Conservation (phyloP, 2,329 filamentous ascomycete species). For the Aspergillus caelatus region DNA sequence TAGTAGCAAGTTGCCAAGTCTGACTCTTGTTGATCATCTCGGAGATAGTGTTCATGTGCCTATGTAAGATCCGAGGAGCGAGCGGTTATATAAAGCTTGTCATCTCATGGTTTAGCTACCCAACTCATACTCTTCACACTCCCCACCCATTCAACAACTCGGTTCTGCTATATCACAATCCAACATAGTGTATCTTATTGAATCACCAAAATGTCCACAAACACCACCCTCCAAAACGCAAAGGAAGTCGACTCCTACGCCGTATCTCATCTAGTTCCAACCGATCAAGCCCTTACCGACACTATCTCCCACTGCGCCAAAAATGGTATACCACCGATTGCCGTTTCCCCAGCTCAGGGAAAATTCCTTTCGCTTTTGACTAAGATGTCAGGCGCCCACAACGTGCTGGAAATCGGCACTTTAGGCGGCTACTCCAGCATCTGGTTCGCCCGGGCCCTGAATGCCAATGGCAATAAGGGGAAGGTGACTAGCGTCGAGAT, state of each 20-base stretch:
- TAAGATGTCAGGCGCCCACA: neutral
- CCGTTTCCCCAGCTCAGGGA: neutral
- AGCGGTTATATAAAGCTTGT: neutral
- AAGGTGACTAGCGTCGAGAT: neutral
- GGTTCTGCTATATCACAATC: neutral
- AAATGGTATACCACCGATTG: neutral
- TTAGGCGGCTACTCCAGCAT: neutral
- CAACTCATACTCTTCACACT: neutral
- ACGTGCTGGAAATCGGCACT: neutral
- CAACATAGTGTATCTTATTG: neutral
- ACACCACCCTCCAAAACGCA: neutral
- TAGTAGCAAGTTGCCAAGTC: neutral
- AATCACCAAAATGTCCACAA: neutral
- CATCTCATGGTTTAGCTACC: neutral
- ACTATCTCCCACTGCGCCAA: neutral
- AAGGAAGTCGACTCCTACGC: neutral
- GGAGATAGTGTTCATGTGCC: neutral
- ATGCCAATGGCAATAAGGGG: neutral
- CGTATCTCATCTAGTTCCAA: neutral
- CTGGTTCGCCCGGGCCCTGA: neutral
- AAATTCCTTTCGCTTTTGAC: neutral
- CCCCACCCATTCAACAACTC: neutral
- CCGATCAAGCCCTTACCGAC: neutral
- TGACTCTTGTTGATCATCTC: neutral
- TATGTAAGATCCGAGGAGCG: neutral